A percentile compares a stretch with the other conserved stretches of the same genome.
These are phyloP conservation scores for Planoprotostelium fungivorum DNA, from an alignment of 78 protist species.

Conservation along the genomic window DNA sequence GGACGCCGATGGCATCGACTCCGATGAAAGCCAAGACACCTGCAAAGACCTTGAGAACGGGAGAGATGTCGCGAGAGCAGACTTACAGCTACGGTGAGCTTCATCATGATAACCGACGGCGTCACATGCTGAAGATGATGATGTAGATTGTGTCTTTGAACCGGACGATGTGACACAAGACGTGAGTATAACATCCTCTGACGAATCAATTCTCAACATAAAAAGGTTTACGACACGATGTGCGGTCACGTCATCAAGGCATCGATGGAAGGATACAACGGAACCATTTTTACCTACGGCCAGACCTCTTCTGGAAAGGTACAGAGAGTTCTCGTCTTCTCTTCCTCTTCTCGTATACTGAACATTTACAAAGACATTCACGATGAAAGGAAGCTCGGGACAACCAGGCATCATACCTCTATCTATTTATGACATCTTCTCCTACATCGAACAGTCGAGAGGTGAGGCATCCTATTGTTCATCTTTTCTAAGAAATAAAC, in stretches of 20 bases:
- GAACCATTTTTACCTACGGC: constrained; percentile 72
- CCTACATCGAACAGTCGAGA: constrained; percentile 13
- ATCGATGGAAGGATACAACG: constrained; percentile 54
- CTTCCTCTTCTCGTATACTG: background rate
- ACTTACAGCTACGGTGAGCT: background rate
- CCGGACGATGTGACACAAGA: background rate
- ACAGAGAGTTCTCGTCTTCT: background rate
- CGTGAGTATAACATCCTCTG: background rate
- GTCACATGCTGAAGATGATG: background rate
- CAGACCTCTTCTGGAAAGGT: constrained; percentile 63
- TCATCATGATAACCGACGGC: too few relatives aligned
- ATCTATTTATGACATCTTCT: constrained; percentile 37
- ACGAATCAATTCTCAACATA: too few relatives aligned
- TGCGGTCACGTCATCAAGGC: constrained; percentile 11
- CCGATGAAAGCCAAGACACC: too few relatives aligned
- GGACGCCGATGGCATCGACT: background rate
- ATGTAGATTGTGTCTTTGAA: background rate
- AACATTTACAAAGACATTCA: constrained; percentile 28
- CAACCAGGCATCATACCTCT: constrained; percentile 55
- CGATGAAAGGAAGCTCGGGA: constrained; percentile 38
- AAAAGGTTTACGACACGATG: constrained; percentile 18
- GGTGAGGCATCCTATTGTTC: too few relatives aligned
- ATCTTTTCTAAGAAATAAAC: too few relatives aligned
- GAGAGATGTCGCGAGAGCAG: background rate
- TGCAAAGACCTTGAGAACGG: background rate